A percentile compares a stretch with the other conserved stretches of the same genome.
phyloP scores from a whole-genome alignment of 495 filamentous ascomycete species.

The Talaromyces trachyspermus region DNA sequence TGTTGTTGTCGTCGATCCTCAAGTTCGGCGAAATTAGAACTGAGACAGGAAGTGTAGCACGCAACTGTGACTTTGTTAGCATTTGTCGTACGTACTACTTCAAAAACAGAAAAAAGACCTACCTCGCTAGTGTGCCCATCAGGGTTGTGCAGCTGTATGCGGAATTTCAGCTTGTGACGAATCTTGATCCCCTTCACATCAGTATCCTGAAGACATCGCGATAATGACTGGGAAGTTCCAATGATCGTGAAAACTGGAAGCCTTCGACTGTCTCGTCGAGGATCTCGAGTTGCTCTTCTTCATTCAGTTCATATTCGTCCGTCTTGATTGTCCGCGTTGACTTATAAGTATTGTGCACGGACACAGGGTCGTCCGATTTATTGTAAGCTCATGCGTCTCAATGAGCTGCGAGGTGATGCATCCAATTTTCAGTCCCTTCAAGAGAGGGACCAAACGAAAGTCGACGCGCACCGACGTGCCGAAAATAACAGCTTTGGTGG shows the following conservation, averaged over 20 bases:
- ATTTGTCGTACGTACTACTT: slow-evolving; percentile 11
- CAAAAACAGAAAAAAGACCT: slow-evolving; percentile 12
- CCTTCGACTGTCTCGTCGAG: slow-evolving; percentile 71
- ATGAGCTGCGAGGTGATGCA: slow-evolving; percentile 65
- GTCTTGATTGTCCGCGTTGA: slow-evolving; percentile 52
- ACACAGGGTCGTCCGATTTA: slow-evolving; percentile 42
- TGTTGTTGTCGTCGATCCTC: slow-evolving; percentile 73
- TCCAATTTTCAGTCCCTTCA: slow-evolving; percentile 80
- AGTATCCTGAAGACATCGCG: slow-evolving; percentile 76
- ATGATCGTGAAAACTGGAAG: slow-evolving; percentile 59
- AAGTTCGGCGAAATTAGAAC: slow-evolving; percentile 93
- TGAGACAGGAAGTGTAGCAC: slow-evolving; percentile 75
- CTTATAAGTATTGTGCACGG: slow-evolving; percentile 49
- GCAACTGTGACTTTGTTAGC: slow-evolving; percentile 43
- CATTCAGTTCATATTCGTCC: slow-evolving; percentile 53
- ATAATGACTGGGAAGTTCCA: slow-evolving; percentile 69
- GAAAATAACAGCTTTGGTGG: slow-evolving; percentile 85
- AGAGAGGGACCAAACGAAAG: slow-evolving; percentile 71
- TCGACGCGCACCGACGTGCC: slow-evolving; percentile 74
- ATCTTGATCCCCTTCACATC: slow-evolving; percentile 79
- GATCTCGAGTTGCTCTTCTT: slow-evolving; percentile 55
- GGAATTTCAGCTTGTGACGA: slow-evolving; percentile 77
- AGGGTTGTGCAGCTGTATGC: slow-evolving; percentile 82
- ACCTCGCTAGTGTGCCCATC: slow-evolving; percentile 90
- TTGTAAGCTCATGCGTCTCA: slow-evolving; percentile 67